A percentile compares a stretch with the other conserved stretches of the same genome.
Evolutionary conservation across 2,329 filamentous ascomycete species (phyloP).

Genomic region (Fusarium buxicola): DNA sequence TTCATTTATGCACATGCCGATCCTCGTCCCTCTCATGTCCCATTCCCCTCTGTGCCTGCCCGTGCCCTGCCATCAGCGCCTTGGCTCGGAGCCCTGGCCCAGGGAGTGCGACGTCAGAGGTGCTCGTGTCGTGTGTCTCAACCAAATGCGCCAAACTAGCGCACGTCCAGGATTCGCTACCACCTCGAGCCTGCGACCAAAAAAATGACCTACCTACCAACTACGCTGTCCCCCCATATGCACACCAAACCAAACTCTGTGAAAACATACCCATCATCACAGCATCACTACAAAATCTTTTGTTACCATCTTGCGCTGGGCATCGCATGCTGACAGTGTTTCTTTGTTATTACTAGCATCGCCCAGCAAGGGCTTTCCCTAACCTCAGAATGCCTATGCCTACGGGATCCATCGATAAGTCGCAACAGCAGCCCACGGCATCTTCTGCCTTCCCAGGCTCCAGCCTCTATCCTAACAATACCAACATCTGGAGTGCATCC

Average conservation of each 20-base stretch:
- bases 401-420: constrained; percentile 48
- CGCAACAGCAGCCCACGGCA: constrained; percentile 50
- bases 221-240: constrained; percentile 28
- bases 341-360: constrained; percentile 44
- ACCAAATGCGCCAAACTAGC: constrained; percentile 50
- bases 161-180: constrained; percentile 46
- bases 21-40: constrained; percentile 2
- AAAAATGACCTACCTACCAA: constrained; percentile 20
- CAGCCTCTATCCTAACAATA: constrained; percentile 50
- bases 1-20: constrained; percentile 18
- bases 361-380: constrained; percentile 53
- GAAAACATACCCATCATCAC: constrained; percentile 37
- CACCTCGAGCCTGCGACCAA: constrained; percentile 41
- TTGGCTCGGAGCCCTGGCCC: constrained; percentile 28
- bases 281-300: constrained; percentile 36
- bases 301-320: constrained; percentile 4
- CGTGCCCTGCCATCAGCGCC: constrained; percentile 18
- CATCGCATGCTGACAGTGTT: constrained; percentile 37
- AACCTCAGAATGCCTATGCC: constrained; percentile 56
- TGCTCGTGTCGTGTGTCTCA: constrained; percentile 54
- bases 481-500: constrained; percentile 56
- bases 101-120: constrained; percentile 51
- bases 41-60: constrained; percentile 10
- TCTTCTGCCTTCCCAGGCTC: constrained; percentile 54
- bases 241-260: constrained; percentile 31